These are phyloP conservation scores for Tuber calosporum DNA, from an alignment of 495 filamentous ascomycete genomes.

Conservation along the genomic window DNA sequence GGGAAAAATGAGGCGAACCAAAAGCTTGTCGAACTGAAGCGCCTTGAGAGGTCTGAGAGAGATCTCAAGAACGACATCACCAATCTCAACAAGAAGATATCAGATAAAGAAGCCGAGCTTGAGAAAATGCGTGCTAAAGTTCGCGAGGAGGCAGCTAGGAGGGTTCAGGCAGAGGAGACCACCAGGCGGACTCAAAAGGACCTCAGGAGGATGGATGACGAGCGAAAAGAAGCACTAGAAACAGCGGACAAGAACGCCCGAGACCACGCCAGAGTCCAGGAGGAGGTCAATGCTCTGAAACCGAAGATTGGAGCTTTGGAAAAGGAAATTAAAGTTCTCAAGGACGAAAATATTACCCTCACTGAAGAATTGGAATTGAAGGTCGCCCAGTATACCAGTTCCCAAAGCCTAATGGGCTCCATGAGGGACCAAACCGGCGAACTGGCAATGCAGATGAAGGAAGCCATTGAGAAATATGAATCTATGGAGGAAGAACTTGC, in stretches of 20 bases:
- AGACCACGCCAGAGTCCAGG: slow-evolving; percentile 63
- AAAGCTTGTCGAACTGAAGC: slow-evolving; percentile 61
- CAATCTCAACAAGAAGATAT: slow-evolving; percentile 58
- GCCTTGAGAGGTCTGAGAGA: slow-evolving; percentile 69
- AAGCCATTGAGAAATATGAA: slow-evolving; percentile 72
- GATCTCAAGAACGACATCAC: slow-evolving; percentile 68
- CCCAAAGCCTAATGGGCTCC: slow-evolving; percentile 75
- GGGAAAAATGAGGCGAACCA: slow-evolving; percentile 64
- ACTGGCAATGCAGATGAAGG: slow-evolving; percentile 86
- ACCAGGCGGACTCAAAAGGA: slow-evolving; percentile 63
- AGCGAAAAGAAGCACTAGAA: slow-evolving; percentile 68
- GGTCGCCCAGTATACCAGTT: slow-evolving; percentile 73
- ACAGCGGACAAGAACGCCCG: slow-evolving; percentile 58
- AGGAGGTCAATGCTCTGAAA: slow-evolving; percentile 59
- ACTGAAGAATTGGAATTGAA: slow-evolving; percentile 78
- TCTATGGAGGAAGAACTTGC: slow-evolving; percentile 87
- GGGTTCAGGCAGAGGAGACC: slow-evolving; percentile 68
- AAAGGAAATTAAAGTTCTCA: slow-evolving; percentile 58
- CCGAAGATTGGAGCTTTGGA: slow-evolving; percentile 62
- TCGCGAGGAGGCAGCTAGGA: slow-evolving; percentile 62
- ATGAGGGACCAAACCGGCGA: slow-evolving; percentile 90
- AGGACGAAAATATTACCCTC: slow-evolving; percentile 57
- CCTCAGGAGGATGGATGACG: slow-evolving; percentile 63
- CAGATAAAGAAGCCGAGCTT: slow-evolving; percentile 70
- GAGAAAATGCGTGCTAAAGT: slow-evolving; percentile 67